These are phyloP conservation scores for Sporothrix luriei DNA, from an alignment of 2,329 filamentous ascomycete species.

Conservation along the genomic window DNA sequence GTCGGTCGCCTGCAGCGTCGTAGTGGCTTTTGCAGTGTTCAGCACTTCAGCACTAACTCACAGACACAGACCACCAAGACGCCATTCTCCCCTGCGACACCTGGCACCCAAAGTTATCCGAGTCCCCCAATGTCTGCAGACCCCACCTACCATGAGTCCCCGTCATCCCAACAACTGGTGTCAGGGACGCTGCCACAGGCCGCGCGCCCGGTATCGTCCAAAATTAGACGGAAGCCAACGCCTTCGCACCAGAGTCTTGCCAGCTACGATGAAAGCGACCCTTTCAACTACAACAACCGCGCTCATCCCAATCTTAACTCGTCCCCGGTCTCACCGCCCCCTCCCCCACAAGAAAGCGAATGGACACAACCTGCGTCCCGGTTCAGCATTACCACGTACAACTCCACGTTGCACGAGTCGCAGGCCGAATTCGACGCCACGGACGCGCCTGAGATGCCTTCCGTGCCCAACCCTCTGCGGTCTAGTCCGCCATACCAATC, in stretches of 20 bases:
- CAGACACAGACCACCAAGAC: slow-evolving; percentile 36
- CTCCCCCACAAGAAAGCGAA: slow-evolving; percentile 38
- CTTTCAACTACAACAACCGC: slow-evolving; percentile 37
- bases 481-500: slow-evolving; percentile 20
- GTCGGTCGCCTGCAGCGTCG: slow-evolving; percentile 42
- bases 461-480: slow-evolving; percentile 30
- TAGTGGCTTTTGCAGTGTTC: slow-evolving; percentile 29
- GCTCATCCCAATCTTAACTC: slow-evolving; percentile 18
- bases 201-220: slow-evolving; percentile 21
- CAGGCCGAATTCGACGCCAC: slow-evolving; percentile 29
- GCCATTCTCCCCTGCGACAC: slow-evolving; percentile 19
- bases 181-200: slow-evolving; percentile 24
- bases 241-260: slow-evolving; percentile 30
- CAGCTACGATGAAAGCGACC: slow-evolving; percentile 36
- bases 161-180: slow-evolving; percentile 28
- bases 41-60: slow-evolving; percentile 29
- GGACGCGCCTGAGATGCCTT: slow-evolving; percentile 33
- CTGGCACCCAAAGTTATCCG: slow-evolving; percentile 42
- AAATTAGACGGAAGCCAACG: slow-evolving; percentile 32
- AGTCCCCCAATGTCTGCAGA: slow-evolving; percentile 46
- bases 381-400: slow-evolving; percentile 66
- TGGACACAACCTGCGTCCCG: slow-evolving; percentile 60
- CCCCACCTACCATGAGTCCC: slow-evolving; percentile 34
- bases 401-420: slow-evolving; percentile 53
- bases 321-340: slow-evolving; percentile 33